Conservation (phyloP, 805 yeast genomes). For the Starmerella sp. region DNA sequence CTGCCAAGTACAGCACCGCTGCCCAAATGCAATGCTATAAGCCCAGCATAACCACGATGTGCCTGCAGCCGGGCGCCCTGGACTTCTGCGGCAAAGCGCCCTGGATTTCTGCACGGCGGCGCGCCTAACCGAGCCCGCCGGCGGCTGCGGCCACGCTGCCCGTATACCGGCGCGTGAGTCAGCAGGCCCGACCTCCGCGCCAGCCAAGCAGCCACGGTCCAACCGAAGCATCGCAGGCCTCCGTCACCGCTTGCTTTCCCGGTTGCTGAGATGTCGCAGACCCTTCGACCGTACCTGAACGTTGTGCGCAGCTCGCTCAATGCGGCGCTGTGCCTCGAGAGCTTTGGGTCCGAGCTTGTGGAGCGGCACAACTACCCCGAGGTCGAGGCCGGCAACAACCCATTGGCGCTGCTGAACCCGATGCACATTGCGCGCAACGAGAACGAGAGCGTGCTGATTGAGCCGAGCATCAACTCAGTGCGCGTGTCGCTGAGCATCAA, state of each 20-base stretch:
- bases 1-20: too few species aligned
- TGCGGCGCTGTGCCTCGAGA: constrained; percentile 84
- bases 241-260: background rate
- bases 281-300: constrained; percentile 84
- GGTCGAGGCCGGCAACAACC: constrained; percentile 73
- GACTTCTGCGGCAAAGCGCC: too few species aligned
- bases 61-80: too few species aligned
- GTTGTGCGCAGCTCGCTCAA: constrained; percentile 90
- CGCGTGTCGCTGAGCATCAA: constrained; percentile 85
- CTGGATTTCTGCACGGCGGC: background rate
- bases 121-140: background rate
- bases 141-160: background rate
- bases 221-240: background rate
- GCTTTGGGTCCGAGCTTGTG: constrained; percentile 87
- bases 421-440: constrained; percentile 87
- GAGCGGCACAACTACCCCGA: constrained; percentile 98
- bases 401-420: constrained; percentile 77
- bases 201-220: background rate
- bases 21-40: too few species aligned
- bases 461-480: constrained; percentile 85
- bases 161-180: background rate
- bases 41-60: too few species aligned
- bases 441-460: constrained; percentile 82
- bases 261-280: constrained; percentile 61
- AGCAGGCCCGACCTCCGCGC: background rate